phyloP scores from a whole-genome alignment of 192 early-diverging fungal genomes.

The Funneliformis mosseae region DNA sequence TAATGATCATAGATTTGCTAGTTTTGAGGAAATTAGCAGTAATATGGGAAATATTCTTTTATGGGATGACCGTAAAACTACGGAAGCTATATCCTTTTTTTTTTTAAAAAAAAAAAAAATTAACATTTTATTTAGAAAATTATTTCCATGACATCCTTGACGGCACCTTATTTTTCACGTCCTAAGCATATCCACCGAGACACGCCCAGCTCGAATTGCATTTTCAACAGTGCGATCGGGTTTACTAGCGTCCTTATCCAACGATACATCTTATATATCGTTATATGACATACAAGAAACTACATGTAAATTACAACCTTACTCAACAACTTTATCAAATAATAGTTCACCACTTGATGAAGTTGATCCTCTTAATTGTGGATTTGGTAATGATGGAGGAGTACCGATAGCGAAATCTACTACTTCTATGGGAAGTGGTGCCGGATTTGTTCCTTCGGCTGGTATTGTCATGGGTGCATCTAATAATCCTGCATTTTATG shows the following conservation, averaged over 20 bases:
- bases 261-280: conserved; percentile 55
- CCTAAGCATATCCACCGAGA: conserved; percentile 27
- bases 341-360: conserved; percentile 22
- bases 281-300: conserved; percentile 73
- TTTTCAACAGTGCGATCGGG: conserved; percentile 65
- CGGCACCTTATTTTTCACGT: neutral
- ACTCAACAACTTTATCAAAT: conserved; percentile 15
- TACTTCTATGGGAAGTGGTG: too few species aligned
- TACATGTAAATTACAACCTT: conserved; percentile 28
- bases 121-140: neutral
- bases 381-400: neutral
- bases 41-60: conserved; percentile 57
- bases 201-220: conserved; percentile 55
- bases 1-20: conserved; percentile 67
- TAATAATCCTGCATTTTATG: conserved; percentile 35
- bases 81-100: conserved; percentile 61
- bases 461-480: too few species aligned
- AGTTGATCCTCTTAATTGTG: neutral
- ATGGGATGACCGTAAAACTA: conserved; percentile 74
- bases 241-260: conserved; percentile 59
- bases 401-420: neutral
- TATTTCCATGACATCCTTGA: neutral
- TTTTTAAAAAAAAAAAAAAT: neutral
- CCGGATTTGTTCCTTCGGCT: neutral
- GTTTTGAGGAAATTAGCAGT: conserved; percentile 58